Evolutionary conservation across 2,329 filamentous ascomycete species (phyloP).

Genomic region (Exserohilum turcica): DNA sequence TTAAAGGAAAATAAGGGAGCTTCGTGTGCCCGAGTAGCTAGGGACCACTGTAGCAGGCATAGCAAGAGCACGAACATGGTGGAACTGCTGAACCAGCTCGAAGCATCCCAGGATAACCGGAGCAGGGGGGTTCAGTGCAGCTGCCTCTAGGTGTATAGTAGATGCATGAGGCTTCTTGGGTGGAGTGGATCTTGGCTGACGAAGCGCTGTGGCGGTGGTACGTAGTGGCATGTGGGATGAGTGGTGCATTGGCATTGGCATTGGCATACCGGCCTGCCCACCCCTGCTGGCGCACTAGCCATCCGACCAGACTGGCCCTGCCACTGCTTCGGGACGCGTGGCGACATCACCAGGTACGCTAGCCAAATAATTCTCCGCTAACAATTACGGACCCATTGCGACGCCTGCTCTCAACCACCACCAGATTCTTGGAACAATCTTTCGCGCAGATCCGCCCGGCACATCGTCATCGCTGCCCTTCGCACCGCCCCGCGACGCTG

Average conservation of each 20-base stretch:
- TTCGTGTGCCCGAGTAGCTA: neutral
- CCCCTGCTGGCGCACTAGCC: constrained; percentile 21
- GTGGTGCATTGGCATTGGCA: neutral
- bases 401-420: constrained; percentile 25
- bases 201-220: constrained; percentile 9
- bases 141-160: neutral
- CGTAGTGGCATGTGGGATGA: too few species aligned
- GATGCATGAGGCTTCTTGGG: constrained; percentile 6
- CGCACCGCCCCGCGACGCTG: neutral
- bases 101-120: constrained; percentile 1
- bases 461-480: constrained; percentile 3
- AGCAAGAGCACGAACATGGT: constrained; percentile 9
- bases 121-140: neutral
- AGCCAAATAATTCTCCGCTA: constrained; percentile 24
- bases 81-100: neutral
- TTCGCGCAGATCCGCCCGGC: constrained; percentile 2
- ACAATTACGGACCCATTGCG: constrained; percentile 23
- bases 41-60: constrained; percentile 11
- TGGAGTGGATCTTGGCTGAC: constrained; percentile 19
- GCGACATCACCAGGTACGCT: constrained; percentile 22
- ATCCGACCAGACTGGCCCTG: too few species aligned
- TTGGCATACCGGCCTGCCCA: constrained; percentile 1
- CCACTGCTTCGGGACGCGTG: constrained; percentile 32
- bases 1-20: constrained; percentile 39
- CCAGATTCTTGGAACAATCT: constrained; percentile 8